phyloP scores from a whole-genome alignment of 768 basidiomycete species.

The Podaxis sp. region DNA sequence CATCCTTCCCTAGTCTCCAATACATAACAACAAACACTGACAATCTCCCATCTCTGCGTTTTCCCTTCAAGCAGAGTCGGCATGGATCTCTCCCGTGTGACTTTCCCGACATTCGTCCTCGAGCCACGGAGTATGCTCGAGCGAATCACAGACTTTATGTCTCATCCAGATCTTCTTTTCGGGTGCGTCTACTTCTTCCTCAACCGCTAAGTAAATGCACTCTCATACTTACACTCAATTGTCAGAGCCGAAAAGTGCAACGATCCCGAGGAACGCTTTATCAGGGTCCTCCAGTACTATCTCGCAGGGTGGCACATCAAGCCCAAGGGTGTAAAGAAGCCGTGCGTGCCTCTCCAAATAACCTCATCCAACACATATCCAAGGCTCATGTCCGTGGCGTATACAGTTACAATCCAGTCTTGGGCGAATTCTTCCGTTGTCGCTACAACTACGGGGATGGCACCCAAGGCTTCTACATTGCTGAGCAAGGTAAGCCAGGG shows the following conservation, averaged over 20 bases:
- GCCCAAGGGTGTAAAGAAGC: constrained; percentile 99
- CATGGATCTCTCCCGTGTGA: constrained; percentile 95
- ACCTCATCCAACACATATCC: constrained; percentile 1
- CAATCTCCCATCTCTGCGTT: constrained; percentile 2
- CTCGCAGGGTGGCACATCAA: constrained; percentile 99
- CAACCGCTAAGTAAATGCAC: neutral
- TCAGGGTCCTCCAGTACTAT: constrained; percentile 89
- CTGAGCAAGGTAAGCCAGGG: constrained; percentile 75
- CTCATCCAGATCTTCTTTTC: constrained; percentile 96
- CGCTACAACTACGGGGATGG: constrained; percentile 89
- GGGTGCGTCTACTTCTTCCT: constrained; percentile 43
- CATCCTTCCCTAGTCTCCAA: neutral
- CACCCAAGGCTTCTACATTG: constrained; percentile 90
- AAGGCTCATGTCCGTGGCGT: neutral
- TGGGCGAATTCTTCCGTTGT: constrained; percentile 98
- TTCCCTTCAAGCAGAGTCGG: constrained; percentile 58
- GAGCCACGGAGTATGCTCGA: constrained; percentile 98
- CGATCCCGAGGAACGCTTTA: constrained; percentile 86
- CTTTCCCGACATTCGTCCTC: constrained; percentile 91
- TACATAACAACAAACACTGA: neutral
- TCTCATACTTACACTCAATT: neutral
- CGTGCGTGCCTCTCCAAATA: constrained; percentile 45
- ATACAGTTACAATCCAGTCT: constrained; percentile 87
- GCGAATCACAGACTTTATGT: constrained; percentile 99
- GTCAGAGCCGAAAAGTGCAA: constrained; percentile 72